Conservation (phyloP, 2,329 filamentous ascomycete species). For the Trichoderma sp. region DNA sequence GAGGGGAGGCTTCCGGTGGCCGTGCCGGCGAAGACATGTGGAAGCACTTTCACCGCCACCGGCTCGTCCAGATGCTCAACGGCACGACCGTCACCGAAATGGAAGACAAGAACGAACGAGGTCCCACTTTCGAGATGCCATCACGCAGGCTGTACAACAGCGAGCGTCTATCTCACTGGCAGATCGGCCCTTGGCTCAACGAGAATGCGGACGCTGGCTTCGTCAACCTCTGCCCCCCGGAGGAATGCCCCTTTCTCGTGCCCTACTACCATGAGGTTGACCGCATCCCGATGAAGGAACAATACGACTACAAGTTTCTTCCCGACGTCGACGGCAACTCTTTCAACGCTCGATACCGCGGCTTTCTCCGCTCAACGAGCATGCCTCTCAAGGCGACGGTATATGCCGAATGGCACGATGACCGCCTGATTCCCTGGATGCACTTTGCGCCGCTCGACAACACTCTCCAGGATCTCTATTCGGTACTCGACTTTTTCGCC, state of each 20-base stretch:
- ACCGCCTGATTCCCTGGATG: slow-evolving; percentile 67
- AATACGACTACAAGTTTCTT: slow-evolving; percentile 65
- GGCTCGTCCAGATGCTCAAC: slow-evolving; percentile 70
- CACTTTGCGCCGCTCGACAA: slow-evolving; percentile 76
- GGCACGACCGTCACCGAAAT: slow-evolving; percentile 56
- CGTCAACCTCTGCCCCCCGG: slow-evolving; percentile 44
- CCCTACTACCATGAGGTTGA: slow-evolving; percentile 42
- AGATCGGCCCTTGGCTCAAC: slow-evolving; percentile 47
- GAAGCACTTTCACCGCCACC: slow-evolving; percentile 71
- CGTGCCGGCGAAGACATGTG: slow-evolving; percentile 58
- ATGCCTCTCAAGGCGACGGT: slow-evolving; percentile 72
- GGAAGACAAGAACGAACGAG: slow-evolving; percentile 46
- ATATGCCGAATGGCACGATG: slow-evolving; percentile 76
- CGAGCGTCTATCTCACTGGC: slow-evolving; percentile 38
- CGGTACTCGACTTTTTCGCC: slow-evolving; percentile 67
- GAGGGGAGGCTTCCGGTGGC: slow-evolving; percentile 66
- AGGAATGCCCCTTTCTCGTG: slow-evolving; percentile 46
- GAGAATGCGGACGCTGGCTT: slow-evolving; percentile 50
- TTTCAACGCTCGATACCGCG: slow-evolving; percentile 64
- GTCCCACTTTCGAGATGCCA: slow-evolving; percentile 55
- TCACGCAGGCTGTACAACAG: slow-evolving; percentile 48
- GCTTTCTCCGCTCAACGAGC: slow-evolving; percentile 64
- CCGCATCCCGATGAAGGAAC: slow-evolving; percentile 48
- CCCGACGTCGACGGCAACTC: slow-evolving; percentile 72
- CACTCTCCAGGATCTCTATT: slow-evolving; percentile 66